phyloP scores from a whole-genome alignment of 2,329 filamentous ascomycete species.

The Ascochyta viciae-villosae region DNA sequence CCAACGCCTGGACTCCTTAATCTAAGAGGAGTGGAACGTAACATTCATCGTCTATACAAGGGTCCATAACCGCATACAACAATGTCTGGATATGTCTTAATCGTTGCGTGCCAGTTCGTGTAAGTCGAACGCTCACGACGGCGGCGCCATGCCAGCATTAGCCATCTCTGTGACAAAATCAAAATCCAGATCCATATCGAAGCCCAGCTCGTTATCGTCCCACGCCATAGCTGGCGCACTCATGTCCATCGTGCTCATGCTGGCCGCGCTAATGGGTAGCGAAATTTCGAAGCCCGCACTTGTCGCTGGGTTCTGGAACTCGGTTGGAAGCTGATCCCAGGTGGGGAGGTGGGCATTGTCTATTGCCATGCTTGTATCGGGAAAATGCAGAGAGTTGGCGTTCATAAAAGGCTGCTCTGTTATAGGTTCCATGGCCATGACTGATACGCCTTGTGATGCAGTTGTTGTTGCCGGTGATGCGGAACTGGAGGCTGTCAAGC shows the following conservation, averaged over 20 bases:
- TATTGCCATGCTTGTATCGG: constrained; percentile 7
- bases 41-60: neutral
- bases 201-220: constrained; percentile 43
- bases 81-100: too few species aligned
- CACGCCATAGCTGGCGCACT: constrained; percentile 29
- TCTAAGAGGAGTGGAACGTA: neutral
- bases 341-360: constrained; percentile 33
- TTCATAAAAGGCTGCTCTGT: constrained; percentile 28
- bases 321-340: constrained; percentile 37
- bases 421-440: constrained; percentile 25
- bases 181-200: constrained; percentile 42
- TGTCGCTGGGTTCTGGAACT: constrained; percentile 33
- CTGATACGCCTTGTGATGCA: constrained; percentile 22
- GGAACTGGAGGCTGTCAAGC: constrained; percentile 24
- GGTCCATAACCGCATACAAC: too few species aligned
- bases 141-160: constrained; percentile 6
- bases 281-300: constrained; percentile 27
- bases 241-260: constrained; percentile 14
- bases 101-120: neutral
- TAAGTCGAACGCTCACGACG: neutral
- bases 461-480: constrained; percentile 23
- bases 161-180: constrained; percentile 21
- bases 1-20: neutral
- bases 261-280: constrained; percentile 24
- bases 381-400: neutral